phyloP scores from a whole-genome alignment of 805 yeast species.

The Hermanozyma aechmeae region DNA sequence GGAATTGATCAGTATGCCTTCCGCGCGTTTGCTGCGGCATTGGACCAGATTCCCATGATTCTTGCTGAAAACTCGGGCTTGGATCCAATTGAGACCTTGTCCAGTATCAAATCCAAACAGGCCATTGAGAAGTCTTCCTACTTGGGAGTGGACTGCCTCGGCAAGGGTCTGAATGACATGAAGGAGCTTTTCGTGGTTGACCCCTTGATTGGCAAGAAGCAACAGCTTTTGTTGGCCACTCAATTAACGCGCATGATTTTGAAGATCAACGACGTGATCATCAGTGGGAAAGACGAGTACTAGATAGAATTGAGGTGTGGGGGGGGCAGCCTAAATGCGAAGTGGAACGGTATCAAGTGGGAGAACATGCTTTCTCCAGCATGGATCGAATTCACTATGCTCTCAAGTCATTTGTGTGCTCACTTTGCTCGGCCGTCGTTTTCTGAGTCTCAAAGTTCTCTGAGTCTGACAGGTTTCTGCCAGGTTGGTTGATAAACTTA shows the following conservation, averaged over 20 bases:
- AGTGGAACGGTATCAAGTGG: no score
- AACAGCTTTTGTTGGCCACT: slow-evolving; percentile 90
- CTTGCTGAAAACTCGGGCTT: slow-evolving; percentile 96
- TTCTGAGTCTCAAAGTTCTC: no score
- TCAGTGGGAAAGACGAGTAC: slow-evolving; percentile 75
- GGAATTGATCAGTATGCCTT: slow-evolving; percentile 98
- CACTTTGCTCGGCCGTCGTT: no score
- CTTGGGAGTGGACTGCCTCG: slow-evolving; percentile 91
- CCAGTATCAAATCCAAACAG: slow-evolving; percentile 78
- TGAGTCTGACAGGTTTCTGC: no score
- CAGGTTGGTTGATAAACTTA: no score
- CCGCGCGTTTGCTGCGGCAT: slow-evolving; percentile 86
- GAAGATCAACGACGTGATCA: slow-evolving; percentile 93
- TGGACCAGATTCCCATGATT: slow-evolving; percentile 88
- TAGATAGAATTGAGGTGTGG: no score
- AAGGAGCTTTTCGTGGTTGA: slow-evolving; percentile 89
- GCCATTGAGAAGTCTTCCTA: slow-evolving; percentile 59
- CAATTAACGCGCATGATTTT: slow-evolving; percentile 96
- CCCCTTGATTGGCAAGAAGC: slow-evolving; percentile 95
- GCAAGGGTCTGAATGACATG: slow-evolving; percentile 85
- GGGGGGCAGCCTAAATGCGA: no score
- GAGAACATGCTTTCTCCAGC: no score
- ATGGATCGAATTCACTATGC: no score
- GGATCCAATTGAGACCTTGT: slow-evolving; percentile 84
- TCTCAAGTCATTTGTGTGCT: no score